Base-by-base conservation (phyloP, 257 asterid genomes). In the Scutellaria baicalensis region DNA sequence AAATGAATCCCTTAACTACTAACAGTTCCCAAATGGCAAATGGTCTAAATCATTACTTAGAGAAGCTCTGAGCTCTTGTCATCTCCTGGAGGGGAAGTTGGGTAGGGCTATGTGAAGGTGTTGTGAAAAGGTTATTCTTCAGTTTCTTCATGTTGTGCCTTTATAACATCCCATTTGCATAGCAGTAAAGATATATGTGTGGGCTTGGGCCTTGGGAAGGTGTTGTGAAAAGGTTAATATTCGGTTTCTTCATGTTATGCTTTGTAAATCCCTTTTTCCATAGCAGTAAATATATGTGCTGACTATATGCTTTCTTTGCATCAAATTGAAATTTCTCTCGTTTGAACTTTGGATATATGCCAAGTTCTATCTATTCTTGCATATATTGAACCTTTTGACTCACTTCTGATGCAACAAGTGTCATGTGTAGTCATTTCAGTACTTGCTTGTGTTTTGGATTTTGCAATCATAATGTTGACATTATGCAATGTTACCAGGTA, bases 401-500 rank as follows among this genome's bases (percentile, higher is more conserved):
- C 23, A 67, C 35, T 57, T 31, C 38, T 8, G 50, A 13, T 16
- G 79, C 50, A 59, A 35, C 57, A 33, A 49, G 10, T 70, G 1
- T 40, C 17, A 6, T 52, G 4, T 36, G 8, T 11, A n/a, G 45
- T 76, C 71, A 55, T 63, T 36, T 55, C 58, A n/a, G n/a, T 45
- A 55, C 71, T 36, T 36, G 49, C 10, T 8, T 54, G 36, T 50
- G 17, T 69, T 69, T 12, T 49, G 6, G 31, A 11, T 59, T 13
- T 9, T 71, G 69, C 36, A 69, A 31, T 67, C 52, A 52, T 6
- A 68, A 62, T 71, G 23, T 67, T 75, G 67, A 70, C 47, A 69
- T 39, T 23, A 69, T 27, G 17, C 56, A 7, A 58, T 68, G 36
- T 57, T 79, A 50, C 56, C 86, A 93, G 99, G 83, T 93, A 84